Evolutionary conservation across 163 green algal genomes (phyloP), one percentile per base, ranked within the genome.

Genomic region (Scenedesmus sp.): DNA sequence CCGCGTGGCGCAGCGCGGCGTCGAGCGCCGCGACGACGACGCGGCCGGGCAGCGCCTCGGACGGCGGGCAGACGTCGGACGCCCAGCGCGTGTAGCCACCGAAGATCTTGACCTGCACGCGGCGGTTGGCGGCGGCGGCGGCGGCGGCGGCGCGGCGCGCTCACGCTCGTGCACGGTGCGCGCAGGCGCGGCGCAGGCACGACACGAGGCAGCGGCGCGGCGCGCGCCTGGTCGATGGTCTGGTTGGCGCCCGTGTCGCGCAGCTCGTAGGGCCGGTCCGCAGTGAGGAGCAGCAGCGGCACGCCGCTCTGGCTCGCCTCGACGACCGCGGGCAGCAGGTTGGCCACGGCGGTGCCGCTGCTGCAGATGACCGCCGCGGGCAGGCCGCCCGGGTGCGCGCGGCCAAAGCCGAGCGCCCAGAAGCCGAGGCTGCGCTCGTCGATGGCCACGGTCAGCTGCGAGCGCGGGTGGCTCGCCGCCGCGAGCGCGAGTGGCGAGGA

Each of bases 361-460:
- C 90, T 77, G 28, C 69, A 83, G 63, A 89, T 54, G 9, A 88
- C 84, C 20, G 74, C 80, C 0, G 84, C 84, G 7, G 76, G 84
- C 17, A 47, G 26, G 31, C 78, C 70, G 6, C 70, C 83, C 29
- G 88, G 91, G 10, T 78, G 85, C 31, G 87, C 92, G 2, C 88
- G 83, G 42, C 81, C 91, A 84, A 89, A 94, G 28, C 96, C 96
- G 7, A 99, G 76, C 1, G 95, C 95, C 90, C 95, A 97, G 82
- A 98, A 99, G 2, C 87, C 95, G 20, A 99, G 88, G 7, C 90
- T 97, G 63, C 96, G 92, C 87, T 99, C 96, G 77, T 99, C 96
- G 42, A 99, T 93, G 89, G 93, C 96, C 2, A 93, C 85, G 60
- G 94, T 88, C 31, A 96, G 77, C 2, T 83, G 84, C 1, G 89